Conservation (phyloP, 1,284 basidiomycete species). For the Schizophyllum amplum region DNA sequence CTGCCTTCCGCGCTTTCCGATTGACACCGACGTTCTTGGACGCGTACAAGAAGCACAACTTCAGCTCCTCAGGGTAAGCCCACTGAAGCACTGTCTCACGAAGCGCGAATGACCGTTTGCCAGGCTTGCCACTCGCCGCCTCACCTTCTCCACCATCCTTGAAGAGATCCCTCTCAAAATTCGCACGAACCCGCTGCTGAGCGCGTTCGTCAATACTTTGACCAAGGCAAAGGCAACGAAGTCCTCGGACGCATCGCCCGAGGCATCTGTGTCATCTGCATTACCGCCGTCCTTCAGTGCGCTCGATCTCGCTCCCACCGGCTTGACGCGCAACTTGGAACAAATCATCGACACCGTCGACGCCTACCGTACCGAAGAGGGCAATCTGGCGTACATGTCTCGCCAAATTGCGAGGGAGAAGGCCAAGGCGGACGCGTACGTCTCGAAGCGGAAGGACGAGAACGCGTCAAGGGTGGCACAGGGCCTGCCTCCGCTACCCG, state of each 20-base stretch:
- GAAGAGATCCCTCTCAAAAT: slow-evolving; percentile 87
- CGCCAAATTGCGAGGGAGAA: slow-evolving; percentile 92
- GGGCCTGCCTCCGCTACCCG: slow-evolving; percentile 80
- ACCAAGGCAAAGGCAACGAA: slow-evolving; percentile 32
- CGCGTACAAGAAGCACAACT: slow-evolving; percentile 82
- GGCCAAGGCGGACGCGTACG: slow-evolving; percentile 70
- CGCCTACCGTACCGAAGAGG: slow-evolving; percentile 83
- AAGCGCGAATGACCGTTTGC: slow-evolving; percentile 12
- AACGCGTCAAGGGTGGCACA: slow-evolving; percentile 78
- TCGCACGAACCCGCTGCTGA: slow-evolving; percentile 80
- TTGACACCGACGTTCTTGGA: slow-evolving; percentile 80
- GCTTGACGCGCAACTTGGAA: slow-evolving; percentile 65
- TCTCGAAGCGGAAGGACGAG: slow-evolving; percentile 86
- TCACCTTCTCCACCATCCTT: slow-evolving; percentile 88
- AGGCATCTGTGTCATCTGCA: slow-evolving; percentile 27
- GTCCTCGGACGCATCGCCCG: slow-evolving; percentile 29
- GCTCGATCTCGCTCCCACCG: slow-evolving; percentile 53
- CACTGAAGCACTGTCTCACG: slow-evolving; percentile 11
- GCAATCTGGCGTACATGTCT: slow-evolving; percentile 87
- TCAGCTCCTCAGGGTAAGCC: slow-evolving; percentile 75
- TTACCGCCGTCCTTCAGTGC: slow-evolving; percentile 49
- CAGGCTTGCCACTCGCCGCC: slow-evolving; percentile 78
- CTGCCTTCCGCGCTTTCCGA: slow-evolving; percentile 88
- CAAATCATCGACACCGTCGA: slow-evolving; percentile 82
- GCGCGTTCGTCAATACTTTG: slow-evolving; percentile 77